A percentile compares a stretch with the other conserved stretches of the same genome.
phyloP scores from a whole-genome alignment of 306 rosid genomes.

The Castanopsis chinensis region DNA sequence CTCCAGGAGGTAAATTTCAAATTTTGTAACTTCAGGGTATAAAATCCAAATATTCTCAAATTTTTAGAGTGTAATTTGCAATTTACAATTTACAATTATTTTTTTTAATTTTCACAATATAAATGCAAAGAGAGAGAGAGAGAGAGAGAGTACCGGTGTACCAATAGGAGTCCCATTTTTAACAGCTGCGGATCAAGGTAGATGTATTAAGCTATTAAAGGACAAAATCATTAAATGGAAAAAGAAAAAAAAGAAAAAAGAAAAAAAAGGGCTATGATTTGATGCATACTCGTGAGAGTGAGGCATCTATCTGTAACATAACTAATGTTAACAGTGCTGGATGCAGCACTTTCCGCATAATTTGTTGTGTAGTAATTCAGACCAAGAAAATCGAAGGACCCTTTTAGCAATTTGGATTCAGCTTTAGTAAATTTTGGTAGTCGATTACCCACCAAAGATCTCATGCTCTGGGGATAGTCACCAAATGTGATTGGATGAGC shows the following conservation, averaged over 20 bases:
- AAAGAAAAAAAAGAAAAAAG: no score
- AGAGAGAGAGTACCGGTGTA: constrained; percentile 15
- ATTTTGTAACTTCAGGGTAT: rapidly evolving
- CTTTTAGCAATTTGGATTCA: constrained; percentile 28
- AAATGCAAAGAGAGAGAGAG: no score
- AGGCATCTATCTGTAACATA: constrained; percentile 29
- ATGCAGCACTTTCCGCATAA: constrained; percentile 32
- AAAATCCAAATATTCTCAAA: no score
- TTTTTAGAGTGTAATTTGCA: no score
- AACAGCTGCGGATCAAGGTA: constrained; percentile 1
- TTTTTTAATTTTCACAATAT: no score
- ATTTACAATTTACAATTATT: no score
- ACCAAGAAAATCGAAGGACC: constrained; percentile 61
- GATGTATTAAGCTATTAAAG: no score
- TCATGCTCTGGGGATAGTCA: constrained; percentile 51
- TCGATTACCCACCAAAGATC: constrained; percentile 39
- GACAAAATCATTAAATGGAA: no score
- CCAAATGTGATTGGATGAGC: constrained; percentile 55
- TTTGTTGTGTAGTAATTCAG: constrained; percentile 55
- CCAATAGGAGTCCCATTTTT: constrained; percentile 28
- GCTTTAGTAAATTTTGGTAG: constrained; percentile 49
- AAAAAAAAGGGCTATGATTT: no score
- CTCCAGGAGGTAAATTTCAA: rapidly evolving
- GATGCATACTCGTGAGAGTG: constrained; percentile 33
- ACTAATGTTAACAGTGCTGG: constrained; percentile 21